Base-by-base conservation (phyloP, 2,329 filamentous ascomycete genomes). In the Venturiaceae sp. region DNA sequence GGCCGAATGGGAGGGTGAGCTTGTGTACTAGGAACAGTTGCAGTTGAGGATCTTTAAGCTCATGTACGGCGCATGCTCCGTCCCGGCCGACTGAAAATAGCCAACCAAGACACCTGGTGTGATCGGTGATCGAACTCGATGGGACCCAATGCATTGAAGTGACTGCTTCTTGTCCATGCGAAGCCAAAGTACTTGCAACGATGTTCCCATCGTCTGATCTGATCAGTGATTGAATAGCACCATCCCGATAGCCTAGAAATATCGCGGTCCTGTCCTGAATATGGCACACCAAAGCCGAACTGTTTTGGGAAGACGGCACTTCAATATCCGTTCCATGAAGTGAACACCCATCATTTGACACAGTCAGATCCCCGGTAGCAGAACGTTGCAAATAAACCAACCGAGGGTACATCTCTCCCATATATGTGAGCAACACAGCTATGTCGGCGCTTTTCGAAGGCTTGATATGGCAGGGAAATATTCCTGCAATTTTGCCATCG, bases 31-130 rank as follows among this genome's bases (percentile, higher is more conserved):
- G 76, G 1, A 69, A 33, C 2, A 53, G 39, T 1, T 64, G 61
- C 0, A 64, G 60, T 2, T 62, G 58, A 2, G 68, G 56, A 5
- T 75, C 32, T 39, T 13, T 60, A 5, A 76, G 57, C 36, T 60
- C 34, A 56, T 83, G 89, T 53, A 92, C 83, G 39, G 86, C 82
- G 23, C 87, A 91, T 54, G 78, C 83, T 2, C 90, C 89, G 68
- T 96, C 88, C 57, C 91, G 83, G 39, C 87, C 87, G 3, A 87
- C 89, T 0, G 86, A 86, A 14, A 92, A 71, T 44, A 95, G 77
- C 59, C 82, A 78, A 21, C 72, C 66, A 57, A 63, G 57, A 60
- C 52, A 61, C 57, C 52, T 13, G 61, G 32, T n/a, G 1, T 28
- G 60, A 58, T 61, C 33, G 64, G 55, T 58, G 65, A 63, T 74